phyloP scores from a whole-genome alignment of 2,329 filamentous ascomycete genomes.

The Alternaria viburni region DNA sequence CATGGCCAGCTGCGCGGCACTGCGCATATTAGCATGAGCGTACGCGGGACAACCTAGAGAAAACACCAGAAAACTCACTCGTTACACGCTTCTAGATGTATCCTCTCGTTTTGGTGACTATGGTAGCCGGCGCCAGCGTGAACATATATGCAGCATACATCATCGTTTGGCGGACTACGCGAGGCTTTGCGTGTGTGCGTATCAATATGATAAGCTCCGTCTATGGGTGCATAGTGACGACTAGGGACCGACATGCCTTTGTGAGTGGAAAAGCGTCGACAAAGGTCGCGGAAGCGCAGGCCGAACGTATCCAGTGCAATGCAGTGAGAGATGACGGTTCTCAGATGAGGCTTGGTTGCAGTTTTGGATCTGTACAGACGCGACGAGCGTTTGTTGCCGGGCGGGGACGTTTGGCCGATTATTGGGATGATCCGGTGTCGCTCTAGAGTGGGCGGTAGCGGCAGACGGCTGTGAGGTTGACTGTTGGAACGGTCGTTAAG shows the following conservation, averaged over 20 bases:
- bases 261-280: slow-evolving; percentile 31
- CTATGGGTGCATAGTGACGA: slow-evolving; percentile 24
- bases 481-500: slow-evolving; percentile 4
- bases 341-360: not conserved
- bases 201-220: slow-evolving; percentile 31
- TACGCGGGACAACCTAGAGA: not conserved
- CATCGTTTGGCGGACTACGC: slow-evolving; percentile 48
- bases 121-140: slow-evolving; percentile 96
- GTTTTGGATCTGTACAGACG: not conserved
- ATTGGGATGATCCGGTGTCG: not conserved
- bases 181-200: slow-evolving; percentile 47
- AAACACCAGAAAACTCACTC: slow-evolving; percentile 66
- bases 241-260: slow-evolving; percentile 35
- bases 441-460: not conserved
- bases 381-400: not conserved
- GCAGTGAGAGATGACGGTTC: not conserved
- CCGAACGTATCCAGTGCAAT: slow-evolving; percentile 27
- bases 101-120: slow-evolving; percentile 80
- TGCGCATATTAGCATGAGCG: slow-evolving; percentile 45
- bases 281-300: slow-evolving; percentile 31
- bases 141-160: slow-evolving; percentile 82
- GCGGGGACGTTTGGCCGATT: not conserved
- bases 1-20: slow-evolving; percentile 86
- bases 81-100: slow-evolving; percentile 85
- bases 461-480: not conserved